These are phyloP conservation scores for Candolleomyces aberdarensis DNA, from an alignment of 768 basidiomycete genomes.

Conservation along the genomic window DNA sequence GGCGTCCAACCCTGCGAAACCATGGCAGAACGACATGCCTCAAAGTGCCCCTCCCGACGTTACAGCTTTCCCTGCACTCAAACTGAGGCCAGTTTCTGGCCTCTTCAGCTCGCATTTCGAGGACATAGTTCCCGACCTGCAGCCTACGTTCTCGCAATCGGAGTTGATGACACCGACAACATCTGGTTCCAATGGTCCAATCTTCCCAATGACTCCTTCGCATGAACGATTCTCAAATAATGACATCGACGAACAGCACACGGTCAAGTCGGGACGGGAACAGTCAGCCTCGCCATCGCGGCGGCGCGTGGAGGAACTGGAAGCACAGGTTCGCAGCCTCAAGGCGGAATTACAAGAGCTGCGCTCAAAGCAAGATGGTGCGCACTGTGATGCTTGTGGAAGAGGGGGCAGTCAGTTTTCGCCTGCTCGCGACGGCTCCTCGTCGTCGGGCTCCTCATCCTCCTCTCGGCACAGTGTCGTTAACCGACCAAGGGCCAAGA, in stretches of 20 bases:
- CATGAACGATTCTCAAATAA: neutral
- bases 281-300: slow-evolving; percentile 66
- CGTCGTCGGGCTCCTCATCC: slow-evolving; percentile 1
- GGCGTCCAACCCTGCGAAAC: slow-evolving; percentile 10
- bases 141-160: slow-evolving; percentile 19
- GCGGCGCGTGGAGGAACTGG: slow-evolving; percentile 71
- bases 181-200: slow-evolving; percentile 15
- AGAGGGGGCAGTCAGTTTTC: slow-evolving; percentile 33
- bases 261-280: slow-evolving; percentile 53
- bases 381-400: slow-evolving; percentile 61
- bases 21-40: slow-evolving; percentile 32
- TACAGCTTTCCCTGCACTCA: slow-evolving; percentile 61
- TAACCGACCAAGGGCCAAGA: slow-evolving; percentile 63
- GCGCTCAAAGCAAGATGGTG: slow-evolving; percentile 26
- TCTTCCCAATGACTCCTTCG: slow-evolving; percentile 23
- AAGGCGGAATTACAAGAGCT: slow-evolving; percentile 65
- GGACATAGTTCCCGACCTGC: slow-evolving; percentile 36
- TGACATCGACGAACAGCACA: neutral
- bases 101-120: slow-evolving; percentile 72
- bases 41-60: slow-evolving; percentile 67
- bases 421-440: neutral
- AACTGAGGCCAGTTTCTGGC: slow-evolving; percentile 72
- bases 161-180: slow-evolving; percentile 49
- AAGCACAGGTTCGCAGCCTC: slow-evolving; percentile 68
- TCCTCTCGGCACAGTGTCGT: slow-evolving; percentile 38